These are phyloP conservation scores for Clarireedia homoeocarpa DNA, from an alignment of 2,329 filamentous ascomycete genomes.

Conservation along the genomic window DNA sequence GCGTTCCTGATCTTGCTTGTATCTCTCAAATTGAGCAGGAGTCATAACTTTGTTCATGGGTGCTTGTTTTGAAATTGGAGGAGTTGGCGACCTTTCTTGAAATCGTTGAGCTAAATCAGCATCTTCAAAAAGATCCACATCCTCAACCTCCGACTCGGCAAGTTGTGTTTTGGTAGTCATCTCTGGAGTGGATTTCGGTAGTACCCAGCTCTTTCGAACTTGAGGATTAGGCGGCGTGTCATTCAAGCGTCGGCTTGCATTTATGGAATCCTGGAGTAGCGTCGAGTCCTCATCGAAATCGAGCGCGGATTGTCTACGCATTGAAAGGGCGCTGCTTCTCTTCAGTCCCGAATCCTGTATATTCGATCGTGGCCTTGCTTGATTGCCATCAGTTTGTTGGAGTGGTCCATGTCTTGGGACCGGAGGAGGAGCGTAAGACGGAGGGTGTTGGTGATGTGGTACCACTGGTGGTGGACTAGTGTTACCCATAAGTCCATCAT, in stretches of 20 bases:
- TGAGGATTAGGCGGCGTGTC: slow-evolving; percentile 16
- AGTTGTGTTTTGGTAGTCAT: slow-evolving; percentile 19
- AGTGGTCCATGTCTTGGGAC: slow-evolving; percentile 8
- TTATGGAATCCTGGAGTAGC: slow-evolving; percentile 27
- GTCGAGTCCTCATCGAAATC: slow-evolving; percentile 29
- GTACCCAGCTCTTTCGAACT: slow-evolving; percentile 24
- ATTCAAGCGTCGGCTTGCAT: slow-evolving; percentile 24
- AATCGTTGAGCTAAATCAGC: slow-evolving; percentile 26
- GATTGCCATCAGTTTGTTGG: background rate
- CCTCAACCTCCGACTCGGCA: slow-evolving; percentile 18
- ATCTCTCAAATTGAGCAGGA: slow-evolving; percentile 76
- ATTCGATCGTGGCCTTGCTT: slow-evolving; percentile 6
- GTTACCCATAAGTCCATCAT: slow-evolving; percentile 26
- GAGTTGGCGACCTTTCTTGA: slow-evolving; percentile 16
- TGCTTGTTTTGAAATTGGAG: slow-evolving; percentile 17
- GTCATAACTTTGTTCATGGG: slow-evolving; percentile 78
- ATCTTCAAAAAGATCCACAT: slow-evolving; percentile 25
- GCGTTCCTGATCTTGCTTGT: slow-evolving; percentile 66
- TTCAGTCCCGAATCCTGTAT: slow-evolving; percentile 17
- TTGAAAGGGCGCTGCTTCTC: slow-evolving; percentile 25
- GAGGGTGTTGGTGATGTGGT: slow-evolving; percentile 11
- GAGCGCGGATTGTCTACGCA: slow-evolving; percentile 22
- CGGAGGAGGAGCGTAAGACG: slow-evolving; percentile 3
- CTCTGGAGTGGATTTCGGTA: slow-evolving; percentile 15
- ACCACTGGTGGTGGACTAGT: slow-evolving; percentile 22